Evolutionary conservation across 306 rosid species (phyloP).

Genomic region (Mucuna pruriens): DNA sequence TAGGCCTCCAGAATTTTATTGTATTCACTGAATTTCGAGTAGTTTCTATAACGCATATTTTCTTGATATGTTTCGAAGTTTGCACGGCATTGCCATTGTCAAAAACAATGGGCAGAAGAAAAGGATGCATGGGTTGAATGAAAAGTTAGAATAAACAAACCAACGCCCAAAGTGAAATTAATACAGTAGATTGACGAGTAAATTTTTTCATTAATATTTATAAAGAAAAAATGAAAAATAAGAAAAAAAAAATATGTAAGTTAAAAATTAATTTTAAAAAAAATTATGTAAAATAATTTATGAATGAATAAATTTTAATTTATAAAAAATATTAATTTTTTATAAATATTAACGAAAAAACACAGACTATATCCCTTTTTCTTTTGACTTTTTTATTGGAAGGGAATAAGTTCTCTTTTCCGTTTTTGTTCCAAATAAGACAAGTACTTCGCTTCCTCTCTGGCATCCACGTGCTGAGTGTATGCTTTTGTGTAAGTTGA

Average conservation of each 20-base stretch:
- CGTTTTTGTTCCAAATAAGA: background rate
- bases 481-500: background rate
- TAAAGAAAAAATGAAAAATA: too few relatives aligned
- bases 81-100: background rate
- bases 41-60: background rate
- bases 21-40: background rate
- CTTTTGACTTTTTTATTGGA: background rate
- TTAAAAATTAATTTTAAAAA: too few relatives aligned
- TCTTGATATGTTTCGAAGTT: background rate
- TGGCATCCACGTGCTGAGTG: background rate
- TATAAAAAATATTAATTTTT: too few relatives aligned
- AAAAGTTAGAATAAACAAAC: background rate
- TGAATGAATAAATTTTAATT: too few relatives aligned
- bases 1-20: background rate
- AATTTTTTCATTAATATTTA: too few relatives aligned
- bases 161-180: background rate
- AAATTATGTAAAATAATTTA: too few relatives aligned
- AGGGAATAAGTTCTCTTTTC: background rate
- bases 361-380: too few relatives aligned
- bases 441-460: background rate
- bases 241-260: too few relatives aligned
- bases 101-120: background rate
- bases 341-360: too few relatives aligned
- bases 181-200: too few relatives aligned
- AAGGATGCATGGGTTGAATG: background rate